Evolutionary conservation across 306 rosid genomes (phyloP).

Genomic region (Dicorynia guianensis): DNA sequence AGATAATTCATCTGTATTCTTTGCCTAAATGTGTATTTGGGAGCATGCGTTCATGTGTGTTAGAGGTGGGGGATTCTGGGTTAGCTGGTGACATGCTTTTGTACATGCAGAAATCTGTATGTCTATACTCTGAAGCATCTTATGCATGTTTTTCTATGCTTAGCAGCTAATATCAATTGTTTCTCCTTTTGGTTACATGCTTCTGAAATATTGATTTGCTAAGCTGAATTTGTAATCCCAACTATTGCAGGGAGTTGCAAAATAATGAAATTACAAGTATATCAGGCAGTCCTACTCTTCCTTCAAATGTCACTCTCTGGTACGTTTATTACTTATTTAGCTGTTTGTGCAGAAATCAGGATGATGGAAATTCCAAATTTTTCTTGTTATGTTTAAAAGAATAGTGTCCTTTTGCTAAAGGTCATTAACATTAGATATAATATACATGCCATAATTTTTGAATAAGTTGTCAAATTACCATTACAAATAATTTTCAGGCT

Average conservation of each 20-base stretch:
- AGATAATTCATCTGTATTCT: conserved; percentile 6
- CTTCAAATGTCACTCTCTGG: conserved; percentile 76
- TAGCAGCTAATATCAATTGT: neutral
- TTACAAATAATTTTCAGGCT: conserved; percentile 64
- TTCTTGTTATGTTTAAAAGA: no score
- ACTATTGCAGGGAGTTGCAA: conserved; percentile 73
- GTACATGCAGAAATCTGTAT: neutral
- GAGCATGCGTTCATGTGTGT: neutral
- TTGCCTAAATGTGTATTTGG: conserved; percentile 5
- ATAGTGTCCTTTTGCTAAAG: no score
- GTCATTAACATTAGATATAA: neutral
- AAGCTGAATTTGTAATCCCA: conserved; percentile 37
- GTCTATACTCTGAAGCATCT: neutral
- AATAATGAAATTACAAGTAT: conserved; percentile 62
- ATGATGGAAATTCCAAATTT: no score
- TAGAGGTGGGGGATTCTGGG: neutral
- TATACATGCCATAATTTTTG: neutral
- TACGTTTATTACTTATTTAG: conserved; percentile 48
- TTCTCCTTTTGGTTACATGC: conserved; percentile 14
- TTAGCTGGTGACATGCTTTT: neutral
- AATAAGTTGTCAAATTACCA: conserved; percentile 9
- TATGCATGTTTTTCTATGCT: neutral
- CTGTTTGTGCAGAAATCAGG: no score
- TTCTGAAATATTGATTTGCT: conserved; percentile 21
- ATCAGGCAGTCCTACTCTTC: conserved; percentile 60